Evolutionary conservation across 78 protist genomes (phyloP).

Genomic region (Dictyostelium firmibasis): DNA sequence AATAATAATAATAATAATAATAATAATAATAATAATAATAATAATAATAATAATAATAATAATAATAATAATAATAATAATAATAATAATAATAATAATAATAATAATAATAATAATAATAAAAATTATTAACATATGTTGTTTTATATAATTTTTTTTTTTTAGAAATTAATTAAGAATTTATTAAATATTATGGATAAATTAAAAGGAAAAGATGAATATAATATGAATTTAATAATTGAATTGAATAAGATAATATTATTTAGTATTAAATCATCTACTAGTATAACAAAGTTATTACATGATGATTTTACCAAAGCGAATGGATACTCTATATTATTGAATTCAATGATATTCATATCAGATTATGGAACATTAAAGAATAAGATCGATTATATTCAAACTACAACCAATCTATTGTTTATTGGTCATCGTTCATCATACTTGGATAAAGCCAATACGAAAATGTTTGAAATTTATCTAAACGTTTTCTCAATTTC

Average conservation of each 20-base stretch:
- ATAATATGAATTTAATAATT: constrained; percentile 15
- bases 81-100: no score
- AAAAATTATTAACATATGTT: no score
- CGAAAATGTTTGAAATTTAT: constrained; percentile 67
- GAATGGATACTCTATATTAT: constrained; percentile 40
- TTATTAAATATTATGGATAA: constrained; percentile 45
- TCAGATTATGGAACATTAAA: constrained; percentile 59
- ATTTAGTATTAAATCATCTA: constrained; percentile 49
- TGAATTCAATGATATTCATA: constrained; percentile 43
- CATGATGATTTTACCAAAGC: constrained; percentile 40
- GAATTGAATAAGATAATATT: constrained; percentile 36
- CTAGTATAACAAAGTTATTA: neutral
- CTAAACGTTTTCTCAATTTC: constrained; percentile 68
- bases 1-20: no score
- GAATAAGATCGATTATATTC: constrained; percentile 39
- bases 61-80: no score
- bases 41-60: no score
- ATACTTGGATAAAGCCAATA: constrained; percentile 12
- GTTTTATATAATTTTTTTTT: neutral
- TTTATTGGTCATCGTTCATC: constrained; percentile 18
- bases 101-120: no score
- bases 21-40: no score
- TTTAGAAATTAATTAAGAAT: constrained; percentile 36
- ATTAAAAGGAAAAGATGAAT: neutral
- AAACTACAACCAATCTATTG: constrained; percentile 37